A percentile compares a stretch with the other conserved stretches of the same genome.
Conservation (phyloP, 495 filamentous ascomycete genomes). For the Usnea hakonensis region DNA sequence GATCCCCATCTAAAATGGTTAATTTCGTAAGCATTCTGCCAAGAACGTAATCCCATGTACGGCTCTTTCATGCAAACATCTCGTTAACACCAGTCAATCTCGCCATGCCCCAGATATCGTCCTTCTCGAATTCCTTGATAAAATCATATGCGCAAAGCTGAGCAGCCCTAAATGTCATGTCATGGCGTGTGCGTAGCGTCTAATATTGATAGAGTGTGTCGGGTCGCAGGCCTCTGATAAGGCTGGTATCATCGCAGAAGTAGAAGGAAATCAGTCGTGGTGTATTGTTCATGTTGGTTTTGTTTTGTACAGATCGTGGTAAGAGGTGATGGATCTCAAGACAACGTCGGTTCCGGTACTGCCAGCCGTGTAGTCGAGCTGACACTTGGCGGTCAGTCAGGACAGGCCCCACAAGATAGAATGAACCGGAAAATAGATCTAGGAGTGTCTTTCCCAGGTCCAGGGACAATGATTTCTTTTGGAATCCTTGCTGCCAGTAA, state of each 20-base stretch:
- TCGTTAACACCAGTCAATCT: not conserved
- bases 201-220: not conserved
- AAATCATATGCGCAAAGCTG: not conserved
- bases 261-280: slow-evolving; percentile 3
- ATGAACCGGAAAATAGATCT: not conserved
- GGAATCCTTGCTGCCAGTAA: not conserved
- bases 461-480: not conserved
- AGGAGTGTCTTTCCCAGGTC: not conserved
- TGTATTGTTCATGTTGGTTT: slow-evolving; percentile 2
- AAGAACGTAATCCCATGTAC: not conserved
- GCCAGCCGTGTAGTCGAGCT: not conserved
- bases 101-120: not conserved
- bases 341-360: not conserved
- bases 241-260: slow-evolving; percentile 24
- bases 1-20: not conserved
- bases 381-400: not conserved
- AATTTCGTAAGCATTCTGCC: not conserved
- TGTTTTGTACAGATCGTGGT: slow-evolving; percentile 10
- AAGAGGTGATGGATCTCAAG: not conserved
- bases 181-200: slow-evolving; percentile 7
- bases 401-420: not conserved
- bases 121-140: not conserved
- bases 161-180: slow-evolving; percentile 1
- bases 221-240: slow-evolving; percentile 20
- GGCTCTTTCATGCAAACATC: not conserved